Evolutionary conservation across 1,139 yeast species (phyloP).

Genomic region (Yamadazyma blattariae): DNA sequence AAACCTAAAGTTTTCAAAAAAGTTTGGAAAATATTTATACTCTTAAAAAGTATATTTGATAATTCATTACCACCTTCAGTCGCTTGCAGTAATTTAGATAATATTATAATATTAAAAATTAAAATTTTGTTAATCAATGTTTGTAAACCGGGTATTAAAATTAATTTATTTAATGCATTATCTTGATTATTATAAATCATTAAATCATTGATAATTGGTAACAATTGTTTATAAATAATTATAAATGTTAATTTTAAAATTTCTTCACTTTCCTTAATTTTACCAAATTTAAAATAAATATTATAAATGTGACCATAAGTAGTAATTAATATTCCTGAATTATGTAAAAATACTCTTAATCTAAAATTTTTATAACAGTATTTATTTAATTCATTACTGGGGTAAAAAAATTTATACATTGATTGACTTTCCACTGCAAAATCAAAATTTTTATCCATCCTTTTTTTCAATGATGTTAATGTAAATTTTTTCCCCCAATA

Average conservation of each 20-base stretch:
- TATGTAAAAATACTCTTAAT: slow-evolving; percentile 4
- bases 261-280: background rate
- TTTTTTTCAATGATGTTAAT: background rate
- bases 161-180: slow-evolving; percentile 32
- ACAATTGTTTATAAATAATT: slow-evolving; percentile 2
- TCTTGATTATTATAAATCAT: slow-evolving; percentile 8
- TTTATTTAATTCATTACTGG: background rate
- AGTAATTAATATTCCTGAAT: background rate
- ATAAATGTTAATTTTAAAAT: slow-evolving; percentile 1
- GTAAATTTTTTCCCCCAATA: too few relatives aligned
- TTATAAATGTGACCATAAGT: slow-evolving; percentile 2
- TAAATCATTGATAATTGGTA: background rate
- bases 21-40: slow-evolving; percentile 1
- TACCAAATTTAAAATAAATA: background rate
- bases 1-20: slow-evolving; percentile 24
- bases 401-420: background rate
- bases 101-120: slow-evolving; percentile 17
- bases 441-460: slow-evolving; percentile 2
- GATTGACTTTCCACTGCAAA: background rate
- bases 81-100: slow-evolving; percentile 1
- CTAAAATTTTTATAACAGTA: slow-evolving; percentile 5
- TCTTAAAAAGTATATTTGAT: background rate
- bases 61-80: slow-evolving; percentile 11
- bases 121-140: slow-evolving; percentile 25
- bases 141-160: slow-evolving; percentile 7